phyloP scores from a whole-genome alignment of 768 basidiomycete species.

The Agrocybe pediades region DNA sequence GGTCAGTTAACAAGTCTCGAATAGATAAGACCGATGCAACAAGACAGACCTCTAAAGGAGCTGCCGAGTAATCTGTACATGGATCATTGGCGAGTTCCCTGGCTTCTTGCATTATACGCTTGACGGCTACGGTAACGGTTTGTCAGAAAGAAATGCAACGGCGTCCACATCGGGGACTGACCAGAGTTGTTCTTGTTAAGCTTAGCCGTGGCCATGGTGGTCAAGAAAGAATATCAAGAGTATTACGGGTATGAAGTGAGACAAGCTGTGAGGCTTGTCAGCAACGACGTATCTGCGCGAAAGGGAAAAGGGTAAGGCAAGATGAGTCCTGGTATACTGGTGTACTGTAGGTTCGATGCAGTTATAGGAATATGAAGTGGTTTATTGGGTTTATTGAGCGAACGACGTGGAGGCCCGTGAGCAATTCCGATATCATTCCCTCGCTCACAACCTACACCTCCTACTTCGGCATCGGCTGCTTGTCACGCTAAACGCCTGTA shows the following conservation, averaged over 20 bases:
- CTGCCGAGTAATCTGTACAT: conserved; percentile 84
- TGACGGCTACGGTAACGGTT: conserved; percentile 63
- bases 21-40: not conserved
- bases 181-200: conserved; percentile 92
- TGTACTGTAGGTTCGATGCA: not conserved
- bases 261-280: not conserved
- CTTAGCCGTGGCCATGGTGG: conserved; percentile 25
- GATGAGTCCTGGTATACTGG: not conserved
- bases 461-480: conserved; percentile 2
- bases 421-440: conserved; percentile 14
- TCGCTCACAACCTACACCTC: not conserved
- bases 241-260: no score
- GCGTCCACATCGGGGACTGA: conserved; percentile 29
- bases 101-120: conserved; percentile 97
- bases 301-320: no score
- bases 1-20: conserved; percentile 8
- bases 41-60: conserved; percentile 67
- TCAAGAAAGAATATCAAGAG: no score
- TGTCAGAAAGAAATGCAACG: not conserved
- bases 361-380: not conserved
- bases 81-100: conserved; percentile 85
- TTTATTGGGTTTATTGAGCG: conserved; percentile 6
- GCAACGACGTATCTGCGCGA: not conserved
- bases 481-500: conserved; percentile 10
- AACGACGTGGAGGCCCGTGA: conserved; percentile 27